Evolutionary conservation across 2,329 filamentous ascomycete genomes (phyloP).

Genomic region (Diplodia intermedia): DNA sequence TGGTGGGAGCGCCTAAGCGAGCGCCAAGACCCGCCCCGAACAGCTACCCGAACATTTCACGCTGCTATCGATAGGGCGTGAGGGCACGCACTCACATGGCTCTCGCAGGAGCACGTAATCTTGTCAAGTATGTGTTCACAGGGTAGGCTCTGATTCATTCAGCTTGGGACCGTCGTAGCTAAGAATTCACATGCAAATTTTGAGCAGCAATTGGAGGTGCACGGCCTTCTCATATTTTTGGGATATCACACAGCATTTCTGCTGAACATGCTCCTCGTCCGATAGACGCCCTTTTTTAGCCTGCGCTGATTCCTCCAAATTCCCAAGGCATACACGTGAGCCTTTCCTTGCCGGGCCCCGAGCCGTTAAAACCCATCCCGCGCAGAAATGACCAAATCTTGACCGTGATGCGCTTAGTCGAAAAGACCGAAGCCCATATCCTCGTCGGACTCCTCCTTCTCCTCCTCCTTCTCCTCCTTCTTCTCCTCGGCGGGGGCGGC

Average conservation of each 20-base stretch:
- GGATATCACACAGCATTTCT: conserved; percentile 32
- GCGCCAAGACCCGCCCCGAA: conserved; percentile 31
- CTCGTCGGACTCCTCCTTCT: conserved; percentile 78
- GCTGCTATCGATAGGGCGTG: conserved; percentile 14
- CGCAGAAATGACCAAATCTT: conserved; percentile 42
- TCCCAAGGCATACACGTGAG: conserved; percentile 29
- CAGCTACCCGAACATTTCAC: conserved; percentile 2
- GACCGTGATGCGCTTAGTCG: conserved; percentile 58
- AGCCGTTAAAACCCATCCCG: conserved; percentile 34
- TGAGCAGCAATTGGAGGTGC: conserved; percentile 15
- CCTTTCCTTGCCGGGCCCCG: conserved; percentile 5
- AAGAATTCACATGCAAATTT: not conserved
- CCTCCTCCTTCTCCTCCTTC: conserved; percentile 71
- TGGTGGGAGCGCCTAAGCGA: conserved; percentile 31
- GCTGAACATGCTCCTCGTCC: conserved; percentile 22
- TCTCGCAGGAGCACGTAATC: too few relatives aligned
- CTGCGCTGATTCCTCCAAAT: conserved; percentile 48
- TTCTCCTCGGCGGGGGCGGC: conserved; percentile 61
- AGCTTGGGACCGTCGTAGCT: not conserved
- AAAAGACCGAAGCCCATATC: conserved; percentile 79
- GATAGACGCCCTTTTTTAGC: conserved; percentile 36
- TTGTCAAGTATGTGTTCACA: not conserved
- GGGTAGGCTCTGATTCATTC: not conserved
- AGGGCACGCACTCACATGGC: not conserved
- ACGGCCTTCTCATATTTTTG: conserved; percentile 27